Conservation (phyloP, 208 protist genomes). For the Herpetomonas muscarum region DNA sequence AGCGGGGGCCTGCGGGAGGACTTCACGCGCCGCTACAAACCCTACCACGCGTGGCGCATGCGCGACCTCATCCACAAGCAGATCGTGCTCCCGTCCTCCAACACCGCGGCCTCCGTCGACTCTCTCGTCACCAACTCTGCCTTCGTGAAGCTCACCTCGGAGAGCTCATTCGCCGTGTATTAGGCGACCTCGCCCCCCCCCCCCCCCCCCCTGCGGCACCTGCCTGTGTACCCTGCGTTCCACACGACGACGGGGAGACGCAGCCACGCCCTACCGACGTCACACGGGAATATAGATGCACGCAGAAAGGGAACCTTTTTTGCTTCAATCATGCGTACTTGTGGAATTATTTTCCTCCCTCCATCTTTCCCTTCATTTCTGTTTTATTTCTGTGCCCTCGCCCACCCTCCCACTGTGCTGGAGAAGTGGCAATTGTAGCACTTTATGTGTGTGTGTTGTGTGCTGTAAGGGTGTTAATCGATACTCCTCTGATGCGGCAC, state of each 20-base stretch:
- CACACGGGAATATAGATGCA: no score
- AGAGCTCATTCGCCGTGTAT: not conserved
- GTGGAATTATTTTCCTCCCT: no score
- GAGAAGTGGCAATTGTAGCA: no score
- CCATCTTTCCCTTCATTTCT: no score
- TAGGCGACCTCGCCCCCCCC: not conserved
- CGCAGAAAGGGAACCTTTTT: no score
- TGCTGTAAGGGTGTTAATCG: no score
- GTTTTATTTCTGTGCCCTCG: no score
- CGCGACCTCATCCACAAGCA: constrained; percentile 39
- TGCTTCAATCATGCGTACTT: no score
- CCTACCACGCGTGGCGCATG: constrained; percentile 54
- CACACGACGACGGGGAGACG: not conserved
- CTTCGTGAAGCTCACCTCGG: not conserved
- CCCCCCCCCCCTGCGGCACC: not conserved
- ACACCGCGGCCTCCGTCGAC: constrained; percentile 12
- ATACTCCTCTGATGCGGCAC: no score
- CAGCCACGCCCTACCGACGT: not conserved
- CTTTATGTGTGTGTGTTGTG: no score
- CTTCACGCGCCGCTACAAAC: constrained; percentile 47
- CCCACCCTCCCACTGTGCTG: no score
- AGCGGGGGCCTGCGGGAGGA: constrained; percentile 42
- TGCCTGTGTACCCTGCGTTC: not conserved
- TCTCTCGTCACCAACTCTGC: not conserved
- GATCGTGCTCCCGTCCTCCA: constrained; percentile 17